Conservation (phyloP, 2,329 filamentous ascomycete species). For the Claviceps sp. region DNA sequence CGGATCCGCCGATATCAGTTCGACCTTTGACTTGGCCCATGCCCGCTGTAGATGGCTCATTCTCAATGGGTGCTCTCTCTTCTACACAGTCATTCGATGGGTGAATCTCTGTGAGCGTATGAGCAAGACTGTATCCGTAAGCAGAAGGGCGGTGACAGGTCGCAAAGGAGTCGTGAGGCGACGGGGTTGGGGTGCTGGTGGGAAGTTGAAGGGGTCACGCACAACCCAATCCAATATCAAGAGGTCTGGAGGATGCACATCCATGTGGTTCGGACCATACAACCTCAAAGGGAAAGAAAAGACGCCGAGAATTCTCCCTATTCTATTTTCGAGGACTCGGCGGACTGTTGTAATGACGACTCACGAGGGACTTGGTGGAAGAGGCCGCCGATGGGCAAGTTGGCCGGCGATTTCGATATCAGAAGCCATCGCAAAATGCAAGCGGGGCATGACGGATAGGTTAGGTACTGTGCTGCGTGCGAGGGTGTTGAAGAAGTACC, state of each 20-base stretch:
- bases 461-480: neutral
- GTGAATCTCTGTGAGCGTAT: neutral
- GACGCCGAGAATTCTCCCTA: neutral
- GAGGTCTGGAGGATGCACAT: neutral
- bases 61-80: slow-evolving; percentile 8
- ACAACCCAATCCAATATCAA: neutral
- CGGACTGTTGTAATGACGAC: neutral
- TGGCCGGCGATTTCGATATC: too few species aligned
- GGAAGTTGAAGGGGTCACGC: neutral
- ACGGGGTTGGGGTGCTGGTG: neutral
- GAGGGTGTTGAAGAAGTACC: neutral
- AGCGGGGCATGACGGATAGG: too few species aligned
- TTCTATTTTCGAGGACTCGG: neutral
- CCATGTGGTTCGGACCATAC: neutral
- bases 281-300: neutral
- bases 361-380: too few species aligned
- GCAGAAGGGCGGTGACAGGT: too few species aligned
- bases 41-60: slow-evolving; percentile 77
- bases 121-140: neutral
- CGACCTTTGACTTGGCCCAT: slow-evolving; percentile 65
- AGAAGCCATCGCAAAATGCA: too few species aligned
- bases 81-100: neutral
- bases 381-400: too few species aligned
- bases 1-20: slow-evolving; percentile 31
- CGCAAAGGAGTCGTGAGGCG: neutral